A percentile compares a stretch with the other conserved stretches of the same genome.
phyloP scores from a whole-genome alignment of 768 basidiomycete species.

The Pulveroboletus sp. region DNA sequence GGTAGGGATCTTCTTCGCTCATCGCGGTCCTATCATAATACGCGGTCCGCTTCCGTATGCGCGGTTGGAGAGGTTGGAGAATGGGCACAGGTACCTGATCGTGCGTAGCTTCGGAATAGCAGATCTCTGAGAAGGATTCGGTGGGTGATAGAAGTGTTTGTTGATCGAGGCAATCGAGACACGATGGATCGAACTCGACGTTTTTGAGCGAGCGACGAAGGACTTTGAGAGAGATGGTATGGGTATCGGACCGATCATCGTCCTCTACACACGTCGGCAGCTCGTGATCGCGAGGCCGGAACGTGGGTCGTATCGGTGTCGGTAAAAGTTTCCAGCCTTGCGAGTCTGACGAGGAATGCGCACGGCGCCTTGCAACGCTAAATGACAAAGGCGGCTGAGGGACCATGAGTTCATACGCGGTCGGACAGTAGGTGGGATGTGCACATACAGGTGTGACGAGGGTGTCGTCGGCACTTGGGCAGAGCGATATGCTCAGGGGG shows the following conservation, averaged over 20 bases:
- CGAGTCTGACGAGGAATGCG: conserved; percentile 32
- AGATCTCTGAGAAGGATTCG: conserved; percentile 42
- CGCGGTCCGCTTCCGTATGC: conserved; percentile 27
- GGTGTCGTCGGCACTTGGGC: conserved; percentile 29
- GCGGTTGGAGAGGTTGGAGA: conserved; percentile 32
- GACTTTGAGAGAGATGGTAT: conserved; percentile 30
- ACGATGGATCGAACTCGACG: conserved; percentile 39
- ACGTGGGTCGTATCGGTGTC: conserved; percentile 32
- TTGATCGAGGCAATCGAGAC: conserved; percentile 42
- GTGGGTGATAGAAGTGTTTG: conserved; percentile 39
- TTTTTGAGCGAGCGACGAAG: conserved; percentile 33
- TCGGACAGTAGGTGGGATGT: background rate
- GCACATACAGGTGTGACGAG: conserved; percentile 20
- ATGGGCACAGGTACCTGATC: conserved; percentile 27
- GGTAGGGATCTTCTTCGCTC: conserved; percentile 35
- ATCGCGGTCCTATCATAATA: conserved; percentile 32
- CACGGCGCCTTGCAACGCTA: conserved; percentile 26
- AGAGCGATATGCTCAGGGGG: conserved; percentile 25
- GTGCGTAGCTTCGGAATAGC: conserved; percentile 40
- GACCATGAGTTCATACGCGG: background rate
- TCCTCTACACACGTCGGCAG: conserved; percentile 29
- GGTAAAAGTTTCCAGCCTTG: conserved; percentile 32
- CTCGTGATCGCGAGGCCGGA: conserved; percentile 34
- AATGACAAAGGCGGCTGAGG: conserved; percentile 16
- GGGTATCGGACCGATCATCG: conserved; percentile 23